Percentiles rank a stretch among this genome's conserved stretches.
Conservation (phyloP, 768 basidiomycete genomes). For the Russula brevipes region DNA sequence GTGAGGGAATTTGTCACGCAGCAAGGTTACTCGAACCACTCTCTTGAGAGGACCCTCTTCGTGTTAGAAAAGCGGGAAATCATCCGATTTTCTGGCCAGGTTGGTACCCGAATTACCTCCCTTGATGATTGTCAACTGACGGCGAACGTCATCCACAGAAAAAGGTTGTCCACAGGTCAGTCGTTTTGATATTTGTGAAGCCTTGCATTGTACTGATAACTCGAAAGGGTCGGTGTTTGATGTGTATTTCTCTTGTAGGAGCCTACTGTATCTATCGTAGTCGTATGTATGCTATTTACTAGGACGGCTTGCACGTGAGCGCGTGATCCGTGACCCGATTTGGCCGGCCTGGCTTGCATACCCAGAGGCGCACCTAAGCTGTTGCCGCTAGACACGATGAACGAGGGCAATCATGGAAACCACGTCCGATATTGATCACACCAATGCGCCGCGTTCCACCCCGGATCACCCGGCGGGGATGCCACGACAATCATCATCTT, state of each 20-base stretch:
- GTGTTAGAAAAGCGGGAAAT: constrained; percentile 94
- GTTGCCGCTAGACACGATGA: neutral
- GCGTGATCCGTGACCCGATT: neutral
- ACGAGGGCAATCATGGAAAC: neutral
- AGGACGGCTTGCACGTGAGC: neutral
- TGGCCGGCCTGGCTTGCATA: neutral
- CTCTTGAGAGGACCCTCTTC: constrained; percentile 85
- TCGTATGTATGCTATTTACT: neutral
- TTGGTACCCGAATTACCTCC: constrained; percentile 18
- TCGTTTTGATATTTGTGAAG: neutral
- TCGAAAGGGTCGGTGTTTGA: constrained; percentile 24
- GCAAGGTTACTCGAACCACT: constrained; percentile 86
- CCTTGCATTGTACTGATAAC: neutral
- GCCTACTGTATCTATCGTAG: neutral
- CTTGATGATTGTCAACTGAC: neutral
- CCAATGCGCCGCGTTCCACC: neutral
- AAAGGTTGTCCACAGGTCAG: constrained; percentile 27
- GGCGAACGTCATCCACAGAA: constrained; percentile 8
- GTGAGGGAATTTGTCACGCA: constrained; percentile 90
- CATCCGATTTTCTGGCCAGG: constrained; percentile 81
- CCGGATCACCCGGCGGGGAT: neutral
- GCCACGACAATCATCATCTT: neutral
- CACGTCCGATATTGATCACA: neutral
- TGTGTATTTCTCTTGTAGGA: neutral
- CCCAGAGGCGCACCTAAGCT: too few species aligned